Base-by-base conservation (phyloP, 2,329 filamentous ascomycete species). In the Paracoccidioides lutzii region DNA sequence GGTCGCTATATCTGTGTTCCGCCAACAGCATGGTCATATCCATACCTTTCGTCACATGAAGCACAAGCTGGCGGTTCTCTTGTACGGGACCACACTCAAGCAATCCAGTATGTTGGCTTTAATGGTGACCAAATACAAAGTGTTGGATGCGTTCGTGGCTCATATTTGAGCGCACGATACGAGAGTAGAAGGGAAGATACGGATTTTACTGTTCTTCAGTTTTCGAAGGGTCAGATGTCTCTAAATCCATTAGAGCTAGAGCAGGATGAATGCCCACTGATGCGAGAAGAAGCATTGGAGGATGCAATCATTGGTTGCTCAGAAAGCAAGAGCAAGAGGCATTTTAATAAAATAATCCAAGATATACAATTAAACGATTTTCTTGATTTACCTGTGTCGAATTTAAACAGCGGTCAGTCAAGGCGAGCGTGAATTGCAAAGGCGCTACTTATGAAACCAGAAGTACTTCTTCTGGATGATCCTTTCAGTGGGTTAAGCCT, bases 331-430 rank as follows among this genome's bases (percentile, higher is more conserved):
- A 82, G 15, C 45, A 63, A 72, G 30, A 61, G 70, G 3, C 69
- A 81, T 0, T 69, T 95, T 42, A 69, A 77, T 12, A 76, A 79
- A 7, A 82, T 95, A 0, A 79, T 90, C 14, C 67, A 67, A 5
- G 85, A 94, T 62, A 73, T 98, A 55, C 79, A 80, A 52, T 74
- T 98, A 12, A 74, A 78, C 0, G 74, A 78, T 7, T 75, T 97
- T 48, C 73, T 94, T 1, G 79, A 86, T 42, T 84, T 95, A 67
- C 90, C 91, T 0, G 87, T 97, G 6, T 81, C 87, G 30, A 95
- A 93, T 67, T 73, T 98, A 55, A 96, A 90, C 67, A 96, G 97
- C 69, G 93, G 93, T 0, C 93, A 98, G 71, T 91, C 87, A 5
- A 78, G 91, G 60, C 77, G 93, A 55, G 87, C 91, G 6, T 82